Percentiles rank a stretch among this genome's conserved stretches.
These are phyloP conservation scores for Lagenaria siceraria DNA, from an alignment of 306 rosid species.

Conservation along the genomic window DNA sequence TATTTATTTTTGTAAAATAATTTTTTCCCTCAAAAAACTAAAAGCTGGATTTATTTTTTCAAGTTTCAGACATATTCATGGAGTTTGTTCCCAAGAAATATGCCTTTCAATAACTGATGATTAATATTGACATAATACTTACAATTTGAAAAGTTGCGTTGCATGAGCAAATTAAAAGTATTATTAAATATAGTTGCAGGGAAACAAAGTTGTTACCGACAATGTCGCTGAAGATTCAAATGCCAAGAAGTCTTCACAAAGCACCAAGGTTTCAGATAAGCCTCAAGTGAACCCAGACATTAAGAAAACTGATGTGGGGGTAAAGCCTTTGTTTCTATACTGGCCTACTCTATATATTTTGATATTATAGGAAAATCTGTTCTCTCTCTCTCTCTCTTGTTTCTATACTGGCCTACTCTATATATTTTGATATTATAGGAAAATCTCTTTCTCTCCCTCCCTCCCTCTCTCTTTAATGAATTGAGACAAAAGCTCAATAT, in stretches of 20 bases:
- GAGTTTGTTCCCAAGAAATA: neutral
- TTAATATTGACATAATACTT: neutral
- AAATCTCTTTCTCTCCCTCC: neutral
- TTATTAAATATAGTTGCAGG: constrained; percentile 19
- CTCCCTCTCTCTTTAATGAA: no score
- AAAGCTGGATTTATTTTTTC: neutral
- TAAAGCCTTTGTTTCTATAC: neutral
- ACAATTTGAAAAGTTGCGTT: neutral
- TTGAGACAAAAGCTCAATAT: no score
- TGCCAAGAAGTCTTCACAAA: constrained; percentile 44
- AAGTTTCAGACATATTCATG: neutral
- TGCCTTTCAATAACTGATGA: neutral
- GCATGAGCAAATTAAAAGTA: neutral
- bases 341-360: neutral
- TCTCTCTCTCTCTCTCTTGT: neutral
- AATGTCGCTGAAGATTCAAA: constrained; percentile 37
- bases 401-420: neutral
- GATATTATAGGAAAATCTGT: neutral
- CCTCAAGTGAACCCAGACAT: constrained; percentile 20
- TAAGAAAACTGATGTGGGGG: constrained; percentile 53
- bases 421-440: neutral
- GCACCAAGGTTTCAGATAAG: constrained; percentile 38
- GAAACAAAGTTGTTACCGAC: constrained; percentile 24
- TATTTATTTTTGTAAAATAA: neutral
- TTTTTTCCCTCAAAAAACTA: neutral